phyloP scores from a whole-genome alignment of 495 filamentous ascomycete species.

The Neurospora sp. region DNA sequence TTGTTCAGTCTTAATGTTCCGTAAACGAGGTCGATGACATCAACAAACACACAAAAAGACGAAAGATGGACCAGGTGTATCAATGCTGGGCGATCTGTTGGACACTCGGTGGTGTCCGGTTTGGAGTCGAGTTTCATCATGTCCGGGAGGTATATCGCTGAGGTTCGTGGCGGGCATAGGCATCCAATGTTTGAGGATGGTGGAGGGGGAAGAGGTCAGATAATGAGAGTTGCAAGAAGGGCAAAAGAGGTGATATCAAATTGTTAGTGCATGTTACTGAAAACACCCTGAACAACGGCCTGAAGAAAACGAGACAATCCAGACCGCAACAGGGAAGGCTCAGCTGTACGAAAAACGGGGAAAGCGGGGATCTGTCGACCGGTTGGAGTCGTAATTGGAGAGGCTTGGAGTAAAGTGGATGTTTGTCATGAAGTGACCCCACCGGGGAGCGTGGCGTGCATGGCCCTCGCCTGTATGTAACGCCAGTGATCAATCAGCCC shows the following conservation, averaged over 20 bases:
- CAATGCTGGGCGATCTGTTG: no score
- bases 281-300: not conserved
- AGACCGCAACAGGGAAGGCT: not conserved
- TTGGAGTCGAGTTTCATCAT: no score
- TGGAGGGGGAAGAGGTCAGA: not conserved
- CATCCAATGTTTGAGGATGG: not conserved
- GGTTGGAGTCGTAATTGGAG: not conserved
- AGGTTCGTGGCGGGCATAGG: no score
- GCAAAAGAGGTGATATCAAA: not conserved
- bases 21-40: no score
- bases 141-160: no score
- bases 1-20: not conserved
- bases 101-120: no score
- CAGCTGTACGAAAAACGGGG: not conserved
- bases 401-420: not conserved
- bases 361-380: not conserved
- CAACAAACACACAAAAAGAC: no score
- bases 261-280: not conserved
- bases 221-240: not conserved
- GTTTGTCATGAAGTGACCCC: not conserved
- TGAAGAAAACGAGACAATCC: not conserved
- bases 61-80: no score
- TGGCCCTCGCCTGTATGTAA: not conserved
- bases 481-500: not conserved
- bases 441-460: not conserved